Evolutionary conservation across 164 flowering plant genomes (phyloP).

Genomic region (Macadamia integrifolia): DNA sequence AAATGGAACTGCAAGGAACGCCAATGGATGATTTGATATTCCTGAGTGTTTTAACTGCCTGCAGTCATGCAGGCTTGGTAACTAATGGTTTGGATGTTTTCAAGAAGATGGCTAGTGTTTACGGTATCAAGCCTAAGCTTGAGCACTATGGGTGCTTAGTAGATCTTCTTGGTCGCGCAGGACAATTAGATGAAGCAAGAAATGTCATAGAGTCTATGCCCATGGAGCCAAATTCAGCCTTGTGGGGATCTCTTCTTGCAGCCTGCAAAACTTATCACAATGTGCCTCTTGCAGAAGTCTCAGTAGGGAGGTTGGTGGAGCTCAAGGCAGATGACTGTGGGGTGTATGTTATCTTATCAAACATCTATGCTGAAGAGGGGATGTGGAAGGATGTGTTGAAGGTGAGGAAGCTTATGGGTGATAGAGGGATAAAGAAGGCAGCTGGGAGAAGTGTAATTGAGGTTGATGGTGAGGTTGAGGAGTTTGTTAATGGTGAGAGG

Average conservation of each 20-base stretch:
- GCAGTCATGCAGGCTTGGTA: slow-evolving; percentile 33
- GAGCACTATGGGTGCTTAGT: slow-evolving; percentile 40
- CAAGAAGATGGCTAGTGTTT: slow-evolving; percentile 15
- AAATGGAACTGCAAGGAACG: slow-evolving; percentile 20
- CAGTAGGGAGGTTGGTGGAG: slow-evolving; percentile 21
- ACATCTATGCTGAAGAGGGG: slow-evolving; percentile 28
- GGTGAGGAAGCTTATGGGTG: slow-evolving; percentile 20
- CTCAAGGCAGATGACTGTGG: slow-evolving; percentile 30
- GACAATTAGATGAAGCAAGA: slow-evolving; percentile 23
- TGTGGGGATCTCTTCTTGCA: slow-evolving; percentile 38
- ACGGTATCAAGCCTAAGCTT: slow-evolving; percentile 24
- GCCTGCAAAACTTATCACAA: slow-evolving; percentile 23
- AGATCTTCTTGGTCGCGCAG: slow-evolving; percentile 35
- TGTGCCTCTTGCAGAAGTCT: slow-evolving; percentile 21
- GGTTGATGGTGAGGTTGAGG: slow-evolving; percentile 20
- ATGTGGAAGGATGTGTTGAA: slow-evolving; percentile 27
- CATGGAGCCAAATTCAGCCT: slow-evolving; percentile 19
- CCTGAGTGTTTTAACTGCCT: slow-evolving; percentile 28
- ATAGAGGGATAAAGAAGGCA: slow-evolving; percentile 24
- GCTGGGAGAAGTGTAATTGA: slow-evolving; percentile 31
- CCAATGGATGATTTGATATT: slow-evolving; percentile 28
- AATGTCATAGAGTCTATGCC: slow-evolving; percentile 25
- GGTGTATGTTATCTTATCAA: slow-evolving; percentile 34
- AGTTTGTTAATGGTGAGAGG: slow-evolving; percentile 24
- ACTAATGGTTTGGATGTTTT: slow-evolving; percentile 25